A percentile compares a stretch with the other conserved stretches of the same genome.
phyloP scores from a whole-genome alignment of 2,329 filamentous ascomycete species.

The Calonectria honghensis region DNA sequence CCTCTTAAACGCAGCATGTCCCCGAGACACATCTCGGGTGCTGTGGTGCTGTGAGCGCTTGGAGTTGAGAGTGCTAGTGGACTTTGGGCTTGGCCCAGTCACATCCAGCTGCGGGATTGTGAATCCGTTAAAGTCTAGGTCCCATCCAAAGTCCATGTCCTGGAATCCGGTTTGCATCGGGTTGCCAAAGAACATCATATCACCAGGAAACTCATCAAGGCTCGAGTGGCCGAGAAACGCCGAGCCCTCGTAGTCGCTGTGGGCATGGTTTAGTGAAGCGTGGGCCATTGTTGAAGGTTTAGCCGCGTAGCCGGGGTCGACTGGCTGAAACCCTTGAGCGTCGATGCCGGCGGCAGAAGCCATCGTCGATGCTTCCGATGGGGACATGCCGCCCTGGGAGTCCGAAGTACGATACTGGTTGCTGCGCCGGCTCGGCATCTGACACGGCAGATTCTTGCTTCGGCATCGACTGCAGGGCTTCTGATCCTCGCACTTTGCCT shows the following conservation, averaged over 20 bases:
- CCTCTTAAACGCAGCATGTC: constrained; percentile 33
- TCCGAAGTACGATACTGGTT: constrained; percentile 54
- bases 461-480: constrained; percentile 55
- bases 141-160: constrained; percentile 50
- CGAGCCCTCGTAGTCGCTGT: constrained; percentile 44
- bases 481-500: constrained; percentile 55
- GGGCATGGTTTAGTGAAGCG: constrained; percentile 41
- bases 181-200: constrained; percentile 43
- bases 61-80: constrained; percentile 39
- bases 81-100: constrained; percentile 40
- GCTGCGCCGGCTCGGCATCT: constrained; percentile 52
- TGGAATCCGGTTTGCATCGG: constrained; percentile 43
- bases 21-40: constrained; percentile 42
- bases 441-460: constrained; percentile 52
- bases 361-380: constrained; percentile 50
- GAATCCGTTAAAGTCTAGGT: constrained; percentile 45
- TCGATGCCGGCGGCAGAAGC: constrained; percentile 48
- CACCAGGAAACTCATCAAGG: constrained; percentile 42
- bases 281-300: constrained; percentile 40
- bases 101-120: constrained; percentile 41
- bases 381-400: constrained; percentile 50
- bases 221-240: constrained; percentile 44
- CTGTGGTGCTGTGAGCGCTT: constrained; percentile 45
- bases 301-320: constrained; percentile 44
- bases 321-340: constrained; percentile 42